Percentiles rank a stretch among this genome's conserved stretches.
Evolutionary conservation across 768 basidiomycete genomes (phyloP).

Genomic region (Xerocomellus amylosporus): DNA sequence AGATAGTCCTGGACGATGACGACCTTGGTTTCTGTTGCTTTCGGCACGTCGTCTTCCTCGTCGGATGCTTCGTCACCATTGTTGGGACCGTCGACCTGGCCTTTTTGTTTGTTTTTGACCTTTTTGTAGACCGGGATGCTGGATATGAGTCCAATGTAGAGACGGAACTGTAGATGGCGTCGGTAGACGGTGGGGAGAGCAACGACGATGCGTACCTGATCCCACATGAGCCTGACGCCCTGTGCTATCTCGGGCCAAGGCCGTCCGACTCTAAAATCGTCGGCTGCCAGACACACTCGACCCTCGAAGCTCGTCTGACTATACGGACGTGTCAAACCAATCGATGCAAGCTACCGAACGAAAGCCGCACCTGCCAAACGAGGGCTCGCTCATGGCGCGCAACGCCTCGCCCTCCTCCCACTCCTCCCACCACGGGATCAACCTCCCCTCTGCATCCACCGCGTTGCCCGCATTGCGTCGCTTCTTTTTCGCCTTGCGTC

Average conservation of each 20-base stretch:
- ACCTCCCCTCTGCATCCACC: constrained; percentile 17
- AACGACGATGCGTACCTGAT: constrained; percentile 21
- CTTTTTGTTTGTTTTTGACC: constrained; percentile 14
- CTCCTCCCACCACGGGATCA: constrained; percentile 34
- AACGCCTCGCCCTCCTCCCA: constrained; percentile 28
- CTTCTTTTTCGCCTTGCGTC: constrained; percentile 14
- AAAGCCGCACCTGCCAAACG: constrained; percentile 29
- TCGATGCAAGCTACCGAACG: neutral
- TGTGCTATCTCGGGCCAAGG: constrained; percentile 29
- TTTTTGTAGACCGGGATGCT: constrained; percentile 34
- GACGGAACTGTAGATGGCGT: constrained; percentile 25
- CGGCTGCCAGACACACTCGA: constrained; percentile 28
- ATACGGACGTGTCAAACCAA: neutral
- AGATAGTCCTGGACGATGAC: constrained; percentile 29
- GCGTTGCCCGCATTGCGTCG: constrained; percentile 21
- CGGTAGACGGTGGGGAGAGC: neutral
- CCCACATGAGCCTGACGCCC: constrained; percentile 31
- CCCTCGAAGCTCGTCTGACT: constrained; percentile 16
- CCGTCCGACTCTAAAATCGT: constrained; percentile 32
- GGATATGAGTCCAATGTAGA: constrained; percentile 31
- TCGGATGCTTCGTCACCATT: constrained; percentile 33
- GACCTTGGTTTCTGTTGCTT: constrained; percentile 17
- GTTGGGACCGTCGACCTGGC: constrained; percentile 27
- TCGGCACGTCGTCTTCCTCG: constrained; percentile 26
- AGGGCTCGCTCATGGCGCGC: constrained; percentile 17